Conservation (phyloP, 768 basidiomycete species). For the Tephrocybe sp. region DNA sequence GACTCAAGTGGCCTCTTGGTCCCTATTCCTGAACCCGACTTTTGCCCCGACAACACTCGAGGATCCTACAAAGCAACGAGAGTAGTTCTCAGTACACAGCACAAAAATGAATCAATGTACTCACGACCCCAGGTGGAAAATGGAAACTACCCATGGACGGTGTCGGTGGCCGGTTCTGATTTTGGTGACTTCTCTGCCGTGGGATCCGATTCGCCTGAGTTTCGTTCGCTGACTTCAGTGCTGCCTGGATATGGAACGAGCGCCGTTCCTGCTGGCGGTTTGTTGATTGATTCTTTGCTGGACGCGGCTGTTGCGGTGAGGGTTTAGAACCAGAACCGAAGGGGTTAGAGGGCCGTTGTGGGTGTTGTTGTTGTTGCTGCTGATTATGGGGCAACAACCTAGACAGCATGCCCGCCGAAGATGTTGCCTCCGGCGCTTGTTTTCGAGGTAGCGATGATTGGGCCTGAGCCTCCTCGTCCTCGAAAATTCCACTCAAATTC, state of each 20-base stretch:
- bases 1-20: conserved; percentile 34
- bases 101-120: conserved; percentile 13
- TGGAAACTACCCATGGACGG: conserved; percentile 51
- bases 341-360: not conserved
- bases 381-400: conserved; percentile 8
- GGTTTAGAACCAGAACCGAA: not conserved
- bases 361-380: conserved; percentile 1
- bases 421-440: conserved; percentile 2
- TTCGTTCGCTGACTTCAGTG: conserved; percentile 8
- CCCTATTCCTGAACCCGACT: conserved; percentile 15
- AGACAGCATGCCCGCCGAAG: conserved; percentile 7
- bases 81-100: not conserved
- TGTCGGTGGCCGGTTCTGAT: conserved; percentile 21
- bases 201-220: conserved; percentile 8
- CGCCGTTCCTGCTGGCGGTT: conserved; percentile 3
- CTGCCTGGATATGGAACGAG: not conserved
- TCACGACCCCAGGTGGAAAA: conserved; percentile 46
- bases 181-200: conserved; percentile 12
- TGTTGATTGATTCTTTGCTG: conserved; percentile 1
- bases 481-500: conserved; percentile 25
- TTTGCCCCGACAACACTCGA: conserved; percentile 11
- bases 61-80: conserved; percentile 18
- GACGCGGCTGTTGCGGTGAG: not conserved
- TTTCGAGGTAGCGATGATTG: conserved; percentile 7
- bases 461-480: not conserved